A percentile compares a stretch with the other conserved stretches of the same genome.
Conservation (phyloP, 805 yeast genomes). For the Pichia eremophila region DNA sequence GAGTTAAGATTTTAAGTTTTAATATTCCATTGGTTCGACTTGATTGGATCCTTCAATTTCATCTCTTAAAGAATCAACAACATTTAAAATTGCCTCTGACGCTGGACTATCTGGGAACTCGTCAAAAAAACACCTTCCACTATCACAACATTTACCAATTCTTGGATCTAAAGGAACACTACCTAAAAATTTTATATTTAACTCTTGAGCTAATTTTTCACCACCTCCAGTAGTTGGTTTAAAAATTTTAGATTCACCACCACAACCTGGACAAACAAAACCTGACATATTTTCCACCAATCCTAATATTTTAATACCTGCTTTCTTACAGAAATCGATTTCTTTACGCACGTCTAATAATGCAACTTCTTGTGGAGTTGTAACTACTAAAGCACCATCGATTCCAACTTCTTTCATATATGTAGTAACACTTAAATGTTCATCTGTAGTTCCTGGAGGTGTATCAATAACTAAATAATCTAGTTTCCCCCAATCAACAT, state of each 20-base stretch:
- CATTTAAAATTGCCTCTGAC: constrained; percentile 71
- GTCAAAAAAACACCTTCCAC: constrained; percentile 78
- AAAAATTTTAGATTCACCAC: constrained; percentile 82
- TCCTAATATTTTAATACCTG: constrained; percentile 77
- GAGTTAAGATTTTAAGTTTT: not conserved
- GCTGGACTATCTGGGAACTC: constrained; percentile 89
- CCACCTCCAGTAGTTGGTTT: constrained; percentile 98
- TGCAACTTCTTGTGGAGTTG: constrained; percentile 98
- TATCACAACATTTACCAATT: constrained; percentile 81
- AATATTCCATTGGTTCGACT: not conserved
- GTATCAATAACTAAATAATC: constrained; percentile 91
- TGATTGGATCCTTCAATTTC: constrained; percentile 3
- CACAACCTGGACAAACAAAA: constrained; percentile 92
- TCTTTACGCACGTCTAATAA: constrained; percentile 91
- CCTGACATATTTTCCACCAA: constrained; percentile 98
- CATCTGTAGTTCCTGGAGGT: constrained; percentile 98
- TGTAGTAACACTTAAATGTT: constrained; percentile 82
- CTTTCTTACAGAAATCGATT: constrained; percentile 88
- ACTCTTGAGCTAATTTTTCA: constrained; percentile 66
- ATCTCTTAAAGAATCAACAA: constrained; percentile 43
- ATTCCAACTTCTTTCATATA: constrained; percentile 84
- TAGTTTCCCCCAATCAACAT: constrained; percentile 88
- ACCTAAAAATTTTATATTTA: constrained; percentile 73
- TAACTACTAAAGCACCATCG: constrained; percentile 90
- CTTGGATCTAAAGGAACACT: constrained; percentile 94